These are phyloP conservation scores for Thielaviopsis musarum DNA, from an alignment of 2,329 filamentous ascomycete genomes.

Conservation along the genomic window DNA sequence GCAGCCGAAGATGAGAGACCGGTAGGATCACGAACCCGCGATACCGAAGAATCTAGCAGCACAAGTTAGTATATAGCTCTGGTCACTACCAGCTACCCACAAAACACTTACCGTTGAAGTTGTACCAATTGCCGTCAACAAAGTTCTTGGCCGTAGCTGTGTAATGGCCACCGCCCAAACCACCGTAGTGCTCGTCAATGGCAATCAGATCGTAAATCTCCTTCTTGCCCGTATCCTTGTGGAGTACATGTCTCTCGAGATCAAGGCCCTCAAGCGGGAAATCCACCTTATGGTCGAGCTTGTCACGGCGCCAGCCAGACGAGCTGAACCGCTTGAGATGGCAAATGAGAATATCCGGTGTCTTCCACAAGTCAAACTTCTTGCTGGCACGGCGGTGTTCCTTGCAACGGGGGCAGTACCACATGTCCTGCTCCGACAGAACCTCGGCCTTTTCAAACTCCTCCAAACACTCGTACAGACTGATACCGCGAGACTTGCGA, in stretches of 20 bases:
- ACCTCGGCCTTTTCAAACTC: constrained; percentile 92
- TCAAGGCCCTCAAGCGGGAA: constrained; percentile 83
- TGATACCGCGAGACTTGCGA: constrained; percentile 45
- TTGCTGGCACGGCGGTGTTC: constrained; percentile 84
- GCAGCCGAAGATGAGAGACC: constrained; percentile 58
- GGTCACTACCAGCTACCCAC: not conserved
- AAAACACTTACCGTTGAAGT: constrained; percentile 67
- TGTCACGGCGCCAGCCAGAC: constrained; percentile 66
- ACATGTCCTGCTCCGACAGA: constrained; percentile 86
- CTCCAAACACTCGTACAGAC: constrained; percentile 76
- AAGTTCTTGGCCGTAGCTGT: constrained; percentile 92
- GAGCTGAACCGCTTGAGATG: constrained; percentile 94
- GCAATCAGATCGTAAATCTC: constrained; percentile 86
- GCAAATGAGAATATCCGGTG: constrained; percentile 84
- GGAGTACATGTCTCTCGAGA: constrained; percentile 60
- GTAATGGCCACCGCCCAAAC: constrained; percentile 88
- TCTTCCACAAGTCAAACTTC: constrained; percentile 94
- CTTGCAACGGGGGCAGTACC: constrained; percentile 95
- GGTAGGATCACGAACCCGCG: constrained; percentile 39
- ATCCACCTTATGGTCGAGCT: constrained; percentile 78
- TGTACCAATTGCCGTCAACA: constrained; percentile 77
- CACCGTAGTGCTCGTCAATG: constrained; percentile 90
- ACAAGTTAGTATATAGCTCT: not conserved
- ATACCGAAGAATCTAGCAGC: constrained; percentile 54
- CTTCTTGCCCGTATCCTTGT: constrained; percentile 64